Evolutionary conservation across 2,329 filamentous ascomycete species (phyloP), one percentile per base, ranked within the genome.

Genomic region (Alternaria brassicicola): DNA sequence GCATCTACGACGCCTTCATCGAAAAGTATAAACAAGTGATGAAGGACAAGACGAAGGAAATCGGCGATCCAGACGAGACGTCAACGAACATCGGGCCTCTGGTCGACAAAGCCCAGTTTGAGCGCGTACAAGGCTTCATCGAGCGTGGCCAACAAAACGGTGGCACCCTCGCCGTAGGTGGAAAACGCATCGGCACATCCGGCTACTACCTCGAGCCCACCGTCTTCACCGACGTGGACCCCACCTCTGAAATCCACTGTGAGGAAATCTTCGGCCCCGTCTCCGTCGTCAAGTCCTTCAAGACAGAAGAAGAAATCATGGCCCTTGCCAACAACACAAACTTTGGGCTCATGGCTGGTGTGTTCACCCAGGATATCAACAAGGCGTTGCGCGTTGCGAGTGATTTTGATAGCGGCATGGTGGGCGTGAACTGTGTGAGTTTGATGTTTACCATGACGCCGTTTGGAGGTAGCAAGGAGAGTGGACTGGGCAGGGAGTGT

Each of bases 391-490:
- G 73, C 4, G 70, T 77, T 8, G 73, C 74, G 6, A 65, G 58
- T 21, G 71, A 76, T 21, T 68, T 77, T 30, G 74, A 77, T 21
- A 67, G 65, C 0, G 73, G 75, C 4, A 77, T 76, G 65, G 70
- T 76, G 2, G 72, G 75, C 21, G 63, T 77, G 33, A 77, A 77
- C 43, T 73, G 70, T 36, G 64, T 73, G 9, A 72, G 69, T 42
- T 57, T 73, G 57, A 70, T 74, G 55, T 78, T 80, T 55, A 64
- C 80, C 38, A 72, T 56, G 4, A 74, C 77, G 3, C 83, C 83
- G 0, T 85, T 85, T 63, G 82, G 83, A 28, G 83, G 83, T 7
- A 78, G 64, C 49, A 85, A 85, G 76, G 76, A 82, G 69, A 81
- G 78, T 56, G 83, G 83, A 0, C 60, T 81, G 15, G 83, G 83